These are phyloP conservation scores for Chlorophyllum brunneum DNA, from an alignment of 768 basidiomycete species.

Conservation along the genomic window DNA sequence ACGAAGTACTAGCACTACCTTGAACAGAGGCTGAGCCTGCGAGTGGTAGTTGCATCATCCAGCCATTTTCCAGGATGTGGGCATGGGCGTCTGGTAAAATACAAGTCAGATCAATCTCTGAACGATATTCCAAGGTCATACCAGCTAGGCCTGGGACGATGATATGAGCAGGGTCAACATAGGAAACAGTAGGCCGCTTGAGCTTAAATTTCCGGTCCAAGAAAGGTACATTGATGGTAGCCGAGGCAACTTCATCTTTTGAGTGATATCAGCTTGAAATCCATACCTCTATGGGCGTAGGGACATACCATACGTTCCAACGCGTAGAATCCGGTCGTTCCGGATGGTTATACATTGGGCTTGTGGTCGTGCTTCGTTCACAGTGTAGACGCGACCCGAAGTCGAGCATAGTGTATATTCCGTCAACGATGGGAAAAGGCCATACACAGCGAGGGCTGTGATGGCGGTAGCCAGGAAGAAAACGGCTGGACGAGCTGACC, in stretches of 20 bases:
- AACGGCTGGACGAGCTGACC: not conserved
- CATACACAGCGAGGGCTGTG: not conserved
- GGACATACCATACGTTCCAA: constrained; percentile 46
- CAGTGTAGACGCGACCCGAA: constrained; percentile 60
- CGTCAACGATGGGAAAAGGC: not conserved
- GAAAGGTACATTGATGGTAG: not conserved
- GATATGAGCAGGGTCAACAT: constrained; percentile 30
- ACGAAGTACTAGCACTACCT: constrained; percentile 35
- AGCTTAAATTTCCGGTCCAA: not conserved
- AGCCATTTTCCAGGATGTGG: constrained; percentile 73
- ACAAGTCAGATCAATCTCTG: not conserved
- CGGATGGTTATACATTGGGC: constrained; percentile 63
- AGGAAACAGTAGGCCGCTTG: constrained; percentile 10
- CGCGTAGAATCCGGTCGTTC: constrained; percentile 40
- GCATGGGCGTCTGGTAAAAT: constrained; percentile 66
- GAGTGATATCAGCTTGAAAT: not conserved
- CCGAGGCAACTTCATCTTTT: not conserved
- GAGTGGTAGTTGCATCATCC: constrained; percentile 62
- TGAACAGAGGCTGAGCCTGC: constrained; percentile 52
- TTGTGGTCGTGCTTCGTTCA: constrained; percentile 45
- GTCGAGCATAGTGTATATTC: constrained; percentile 58
- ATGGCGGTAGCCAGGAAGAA: not conserved
- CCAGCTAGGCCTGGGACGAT: constrained; percentile 76
- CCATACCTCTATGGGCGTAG: not conserved
- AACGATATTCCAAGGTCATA: constrained; percentile 20